Percentiles rank a stretch among this genome's conserved stretches.
These are phyloP conservation scores for Heliamphora pulchella DNA, from an alignment of 179 eudicot species.

Conservation along the genomic window DNA sequence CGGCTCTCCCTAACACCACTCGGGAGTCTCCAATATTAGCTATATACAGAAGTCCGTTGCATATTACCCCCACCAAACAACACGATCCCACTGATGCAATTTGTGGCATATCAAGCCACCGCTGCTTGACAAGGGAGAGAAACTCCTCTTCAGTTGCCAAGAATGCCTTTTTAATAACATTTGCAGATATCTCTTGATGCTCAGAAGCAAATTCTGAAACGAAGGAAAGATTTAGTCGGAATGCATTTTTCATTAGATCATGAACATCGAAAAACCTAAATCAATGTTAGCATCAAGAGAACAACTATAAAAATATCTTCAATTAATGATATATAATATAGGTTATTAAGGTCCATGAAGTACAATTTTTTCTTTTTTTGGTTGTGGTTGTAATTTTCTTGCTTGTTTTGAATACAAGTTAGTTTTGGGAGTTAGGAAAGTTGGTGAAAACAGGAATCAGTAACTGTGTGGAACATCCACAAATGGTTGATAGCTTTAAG, in stretches of 20 bases:
- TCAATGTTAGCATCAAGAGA: background rate
- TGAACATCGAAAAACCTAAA: background rate
- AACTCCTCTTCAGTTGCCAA: constrained; percentile 55
- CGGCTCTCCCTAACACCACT: constrained; percentile 45
- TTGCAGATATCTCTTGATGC: constrained; percentile 39
- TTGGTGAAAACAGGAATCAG: too few species aligned
- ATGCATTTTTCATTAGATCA: background rate
- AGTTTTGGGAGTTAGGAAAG: too few species aligned
- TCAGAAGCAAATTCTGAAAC: constrained; percentile 33
- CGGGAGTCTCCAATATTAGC: constrained; percentile 75
- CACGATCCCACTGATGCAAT: constrained; percentile 59
- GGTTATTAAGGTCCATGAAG: too few species aligned
- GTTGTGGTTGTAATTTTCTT: too few species aligned
- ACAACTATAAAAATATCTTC: too few species aligned
- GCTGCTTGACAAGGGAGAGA: constrained; percentile 37
- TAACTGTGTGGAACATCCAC: too few species aligned
- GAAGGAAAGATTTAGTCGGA: background rate
- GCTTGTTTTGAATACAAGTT: too few species aligned
- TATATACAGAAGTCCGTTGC: constrained; percentile 33
- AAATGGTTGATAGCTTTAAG: too few species aligned
- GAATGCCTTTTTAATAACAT: constrained; percentile 51
- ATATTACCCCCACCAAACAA: constrained; percentile 53
- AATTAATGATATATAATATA: too few species aligned
- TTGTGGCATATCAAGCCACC: constrained; percentile 36
- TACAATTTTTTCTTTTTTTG: too few species aligned